A percentile compares a stretch with the other conserved stretches of the same genome.
Evolutionary conservation across 1,284 basidiomycete genomes (phyloP).

Genomic region (Ceratorhiza oryzae-sativae): DNA sequence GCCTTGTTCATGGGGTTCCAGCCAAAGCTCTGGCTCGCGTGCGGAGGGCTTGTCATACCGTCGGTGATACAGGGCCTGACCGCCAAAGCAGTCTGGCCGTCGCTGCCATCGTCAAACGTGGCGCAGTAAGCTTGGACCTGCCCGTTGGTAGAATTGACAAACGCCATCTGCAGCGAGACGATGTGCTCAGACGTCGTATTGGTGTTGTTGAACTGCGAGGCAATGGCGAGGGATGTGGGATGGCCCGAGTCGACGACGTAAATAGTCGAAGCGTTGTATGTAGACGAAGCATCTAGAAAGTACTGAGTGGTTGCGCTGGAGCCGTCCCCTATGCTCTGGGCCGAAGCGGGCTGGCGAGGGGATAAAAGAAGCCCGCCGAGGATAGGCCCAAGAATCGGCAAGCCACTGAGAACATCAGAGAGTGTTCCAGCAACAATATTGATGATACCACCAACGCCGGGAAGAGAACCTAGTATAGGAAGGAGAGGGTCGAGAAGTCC

Average conservation of each 20-base stretch:
- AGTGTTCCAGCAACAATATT: conserved; percentile 3
- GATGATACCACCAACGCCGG: conserved; percentile 24
- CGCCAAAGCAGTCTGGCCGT: conserved; percentile 2
- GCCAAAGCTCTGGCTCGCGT: conserved; percentile 19
- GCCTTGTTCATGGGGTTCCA: conserved; percentile 18
- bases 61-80: conserved; percentile 22
- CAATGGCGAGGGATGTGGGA: conserved; percentile 10
- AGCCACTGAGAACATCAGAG: conserved; percentile 2
- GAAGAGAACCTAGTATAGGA: conserved; percentile 17
- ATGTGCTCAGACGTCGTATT: conserved; percentile 14
- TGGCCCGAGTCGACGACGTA: conserved; percentile 35
- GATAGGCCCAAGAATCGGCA: conserved; percentile 26
- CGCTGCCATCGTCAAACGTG: neutral
- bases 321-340: neutral
- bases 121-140: conserved; percentile 19
- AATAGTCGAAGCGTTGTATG: conserved; percentile 7
- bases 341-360: neutral
- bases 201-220: neutral
- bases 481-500: conserved; percentile 27
- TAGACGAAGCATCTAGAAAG: conserved; percentile 23
- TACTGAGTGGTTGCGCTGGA: neutral
- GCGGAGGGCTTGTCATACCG: conserved; percentile 1
- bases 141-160: conserved; percentile 21
- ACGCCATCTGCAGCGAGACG: conserved; percentile 35
- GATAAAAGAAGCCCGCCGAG: conserved; percentile 17